A percentile compares a stretch with the other conserved stretches of the same genome.
phyloP scores from a whole-genome alignment of 805 yeast species.

The Yarrowia sp. region DNA sequence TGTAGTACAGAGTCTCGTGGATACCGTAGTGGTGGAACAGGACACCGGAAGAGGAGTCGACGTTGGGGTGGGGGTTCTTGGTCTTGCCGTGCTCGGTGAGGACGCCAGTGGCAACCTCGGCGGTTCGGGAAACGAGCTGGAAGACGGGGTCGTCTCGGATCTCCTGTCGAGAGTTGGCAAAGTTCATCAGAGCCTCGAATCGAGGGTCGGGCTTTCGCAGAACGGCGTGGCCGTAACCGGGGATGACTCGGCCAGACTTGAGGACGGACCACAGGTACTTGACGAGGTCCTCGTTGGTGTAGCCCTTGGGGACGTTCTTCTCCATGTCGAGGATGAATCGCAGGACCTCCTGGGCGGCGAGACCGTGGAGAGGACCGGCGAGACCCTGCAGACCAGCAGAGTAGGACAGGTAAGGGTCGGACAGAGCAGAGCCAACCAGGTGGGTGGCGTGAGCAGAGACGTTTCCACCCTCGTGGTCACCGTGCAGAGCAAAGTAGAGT shows the following conservation, averaged over 20 bases:
- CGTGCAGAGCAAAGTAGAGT: constrained; percentile 79
- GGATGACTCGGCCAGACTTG: constrained; percentile 83
- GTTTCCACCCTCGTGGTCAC: constrained; percentile 91
- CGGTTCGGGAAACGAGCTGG: constrained; percentile 77
- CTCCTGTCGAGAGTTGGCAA: constrained; percentile 59
- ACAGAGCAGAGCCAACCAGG: constrained; percentile 81
- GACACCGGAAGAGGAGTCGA: constrained; percentile 87
- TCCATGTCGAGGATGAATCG: constrained; percentile 77
- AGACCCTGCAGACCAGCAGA: constrained; percentile 86
- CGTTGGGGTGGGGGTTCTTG: constrained; percentile 93
- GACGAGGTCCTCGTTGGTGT: constrained; percentile 71
- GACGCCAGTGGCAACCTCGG: constrained; percentile 83
- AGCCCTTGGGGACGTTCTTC: constrained; percentile 72
- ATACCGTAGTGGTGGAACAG: constrained; percentile 84
- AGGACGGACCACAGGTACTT: constrained; percentile 80
- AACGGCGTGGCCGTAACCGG: constrained; percentile 90
- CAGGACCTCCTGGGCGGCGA: constrained; percentile 86
- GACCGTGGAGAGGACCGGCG: constrained; percentile 88
- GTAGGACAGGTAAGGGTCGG: constrained; percentile 77
- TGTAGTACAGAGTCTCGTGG: constrained; percentile 82
- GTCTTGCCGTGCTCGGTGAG: constrained; percentile 86
- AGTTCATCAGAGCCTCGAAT: constrained; percentile 84
- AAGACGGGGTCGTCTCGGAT: constrained; percentile 73
- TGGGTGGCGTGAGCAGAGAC: constrained; percentile 89
- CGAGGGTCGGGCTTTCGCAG: constrained; percentile 89